These are phyloP conservation scores for Earliella scabrosa DNA, from an alignment of 1,284 basidiomycete species.

Conservation along the genomic window DNA sequence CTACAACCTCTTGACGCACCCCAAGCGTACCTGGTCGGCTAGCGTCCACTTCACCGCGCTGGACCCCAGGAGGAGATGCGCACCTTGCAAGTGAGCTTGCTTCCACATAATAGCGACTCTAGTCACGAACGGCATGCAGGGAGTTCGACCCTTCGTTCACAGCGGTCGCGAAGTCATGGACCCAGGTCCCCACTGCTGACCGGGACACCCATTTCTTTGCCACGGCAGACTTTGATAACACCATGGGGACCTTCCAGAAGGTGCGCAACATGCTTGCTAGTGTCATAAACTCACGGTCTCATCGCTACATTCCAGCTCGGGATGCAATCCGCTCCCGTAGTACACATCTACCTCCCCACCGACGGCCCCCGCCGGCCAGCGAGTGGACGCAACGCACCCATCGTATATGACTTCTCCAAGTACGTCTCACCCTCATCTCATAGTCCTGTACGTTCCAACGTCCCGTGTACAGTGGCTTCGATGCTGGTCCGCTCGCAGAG, in stretches of 20 bases:
- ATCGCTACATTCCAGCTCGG: constrained; percentile 57
- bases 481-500: constrained; percentile 75
- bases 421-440: constrained; percentile 35
- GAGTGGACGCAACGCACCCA: constrained; percentile 55
- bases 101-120: neutral
- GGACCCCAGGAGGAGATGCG: constrained; percentile 75
- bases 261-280: constrained; percentile 43
- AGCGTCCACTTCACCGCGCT: constrained; percentile 88
- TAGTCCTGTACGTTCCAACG: neutral
- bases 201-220: constrained; percentile 89
- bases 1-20: constrained; percentile 77
- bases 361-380: constrained; percentile 68
- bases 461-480: constrained; percentile 68
- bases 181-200: constrained; percentile 56
- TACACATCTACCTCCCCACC: constrained; percentile 77
- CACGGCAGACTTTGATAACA: constrained; percentile 85
- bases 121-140: constrained; percentile 45
- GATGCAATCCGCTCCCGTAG: constrained; percentile 78
- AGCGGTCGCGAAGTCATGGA: constrained; percentile 83
- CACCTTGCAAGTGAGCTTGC: constrained; percentile 71
- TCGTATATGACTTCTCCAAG: constrained; percentile 82
- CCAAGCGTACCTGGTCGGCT: constrained; percentile 83
- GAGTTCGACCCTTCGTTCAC: constrained; percentile 85
- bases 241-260: constrained; percentile 77
- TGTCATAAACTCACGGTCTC: neutral